These are phyloP conservation scores for Claviceps arundinis DNA, from an alignment of 2,329 filamentous ascomycete genomes.

Conservation along the genomic window DNA sequence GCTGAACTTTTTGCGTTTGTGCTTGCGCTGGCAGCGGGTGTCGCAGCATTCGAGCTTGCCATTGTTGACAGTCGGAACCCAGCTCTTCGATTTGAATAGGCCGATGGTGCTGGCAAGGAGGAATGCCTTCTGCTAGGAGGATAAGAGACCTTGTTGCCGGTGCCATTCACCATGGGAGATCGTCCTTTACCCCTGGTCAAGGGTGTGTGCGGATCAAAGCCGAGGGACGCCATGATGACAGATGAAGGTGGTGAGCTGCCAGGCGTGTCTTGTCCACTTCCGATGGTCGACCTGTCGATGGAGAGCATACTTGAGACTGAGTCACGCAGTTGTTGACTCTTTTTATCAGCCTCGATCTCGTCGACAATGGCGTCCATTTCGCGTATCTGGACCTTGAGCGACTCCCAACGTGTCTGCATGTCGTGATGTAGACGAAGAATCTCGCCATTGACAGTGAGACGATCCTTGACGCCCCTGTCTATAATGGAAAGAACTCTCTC, in stretches of 20 bases:
- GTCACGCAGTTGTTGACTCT: conserved; percentile 69
- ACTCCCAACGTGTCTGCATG: conserved; percentile 69
- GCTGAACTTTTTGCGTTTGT: conserved; percentile 18
- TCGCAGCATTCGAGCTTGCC: conserved; percentile 37
- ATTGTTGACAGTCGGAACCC: conserved; percentile 33
- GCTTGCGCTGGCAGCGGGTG: conserved; percentile 23
- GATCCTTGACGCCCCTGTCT: conserved; percentile 85
- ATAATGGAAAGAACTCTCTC: conserved; percentile 85
- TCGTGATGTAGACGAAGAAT: conserved; percentile 77
- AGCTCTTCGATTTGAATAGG: conserved; percentile 27
- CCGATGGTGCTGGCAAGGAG: conserved; percentile 32
- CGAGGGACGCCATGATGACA: conserved; percentile 44
- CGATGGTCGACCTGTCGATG: conserved; percentile 59
- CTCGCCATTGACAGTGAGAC: conserved; percentile 93
- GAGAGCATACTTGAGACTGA: conserved; percentile 88
- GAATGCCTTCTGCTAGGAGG: conserved; percentile 33
- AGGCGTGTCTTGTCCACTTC: conserved; percentile 57
- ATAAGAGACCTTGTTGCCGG: conserved; percentile 29
- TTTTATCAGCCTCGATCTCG: conserved; percentile 50
- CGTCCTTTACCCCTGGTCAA: conserved; percentile 31
- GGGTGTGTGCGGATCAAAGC: conserved; percentile 34
- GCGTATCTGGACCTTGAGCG: conserved; percentile 60
- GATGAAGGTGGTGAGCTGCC: conserved; percentile 53
- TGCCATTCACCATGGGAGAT: conserved; percentile 18
- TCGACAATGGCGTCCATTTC: conserved; percentile 66